Conservation (phyloP, 768 basidiomycete genomes). For the Mycena metata region DNA sequence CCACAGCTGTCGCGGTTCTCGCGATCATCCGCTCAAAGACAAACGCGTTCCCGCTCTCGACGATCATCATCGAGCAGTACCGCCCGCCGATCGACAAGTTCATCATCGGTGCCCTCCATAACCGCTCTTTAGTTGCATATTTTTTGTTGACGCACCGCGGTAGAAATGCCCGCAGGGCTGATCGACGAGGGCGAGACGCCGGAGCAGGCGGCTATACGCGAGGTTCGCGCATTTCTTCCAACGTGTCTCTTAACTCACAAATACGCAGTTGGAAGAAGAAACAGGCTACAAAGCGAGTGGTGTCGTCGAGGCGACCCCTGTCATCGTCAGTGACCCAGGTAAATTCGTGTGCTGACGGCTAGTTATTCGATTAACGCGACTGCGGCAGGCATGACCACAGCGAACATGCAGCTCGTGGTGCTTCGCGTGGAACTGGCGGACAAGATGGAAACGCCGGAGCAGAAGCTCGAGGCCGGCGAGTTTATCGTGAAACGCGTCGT, state of each 20-base stretch:
- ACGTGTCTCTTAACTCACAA: too few species aligned
- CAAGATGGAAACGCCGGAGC: slow-evolving; percentile 74
- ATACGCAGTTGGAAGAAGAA: slow-evolving; percentile 78
- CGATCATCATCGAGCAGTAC: slow-evolving; percentile 92
- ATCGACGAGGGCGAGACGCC: slow-evolving; percentile 90
- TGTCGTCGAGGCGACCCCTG: slow-evolving; percentile 73
- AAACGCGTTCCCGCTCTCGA: slow-evolving; percentile 78
- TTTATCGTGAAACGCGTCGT: slow-evolving; percentile 83
- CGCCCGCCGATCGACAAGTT: slow-evolving; percentile 87
- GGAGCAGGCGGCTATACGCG: slow-evolving; percentile 85
- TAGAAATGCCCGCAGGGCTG: slow-evolving; percentile 80
- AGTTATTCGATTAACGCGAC: slow-evolving; percentile 6
- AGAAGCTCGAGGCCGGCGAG: slow-evolving; percentile 89
- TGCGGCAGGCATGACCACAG: slow-evolving; percentile 87
- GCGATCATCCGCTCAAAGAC: slow-evolving; percentile 84
- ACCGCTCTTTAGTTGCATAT: background rate
- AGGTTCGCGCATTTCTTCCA: slow-evolving; percentile 46
- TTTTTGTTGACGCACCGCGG: background rate
- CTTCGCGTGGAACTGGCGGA: slow-evolving; percentile 78
- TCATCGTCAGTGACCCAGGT: slow-evolving; percentile 83
- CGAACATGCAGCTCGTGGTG: slow-evolving; percentile 91
- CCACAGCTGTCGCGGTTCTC: slow-evolving; percentile 85
- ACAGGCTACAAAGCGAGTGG: slow-evolving; percentile 84
- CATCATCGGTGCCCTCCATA: slow-evolving; percentile 68
- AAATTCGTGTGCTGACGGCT: slow-evolving; percentile 8